Evolutionary conservation across 345 rosid genomes (phyloP), one percentile per base, ranked within the genome.

Genomic region (Erucastrum elatum): DNA sequence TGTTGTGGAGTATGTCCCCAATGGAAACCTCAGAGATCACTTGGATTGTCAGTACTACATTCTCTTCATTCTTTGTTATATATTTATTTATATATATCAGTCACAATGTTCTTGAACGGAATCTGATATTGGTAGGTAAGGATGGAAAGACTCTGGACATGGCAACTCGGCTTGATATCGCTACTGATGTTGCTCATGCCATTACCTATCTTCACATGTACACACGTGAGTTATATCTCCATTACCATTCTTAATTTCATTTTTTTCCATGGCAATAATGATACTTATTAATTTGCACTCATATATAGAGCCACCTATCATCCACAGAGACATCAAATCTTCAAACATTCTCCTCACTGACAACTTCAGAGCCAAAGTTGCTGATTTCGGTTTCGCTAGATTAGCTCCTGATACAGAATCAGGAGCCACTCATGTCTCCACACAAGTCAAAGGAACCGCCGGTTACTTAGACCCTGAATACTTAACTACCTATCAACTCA

Each of bases 381-480:
- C 97, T 1, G 97, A 92, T 75, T 95, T 92, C 64, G 99, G 98
- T 9, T 94, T 94, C 74, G 93, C 99, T 10, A 89, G 99, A 77
- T 60, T 85, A 66, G 97, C 91, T 66, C 96, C 98, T 13, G 91
- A 95, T 60, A 10, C 30, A 0, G 96, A 91, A 4, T 91, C 97
- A 7, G 99, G 96, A 69, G 91, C 85, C 68, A 90, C 99, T 21
- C 97, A 91, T 82, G 93, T 93, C 62, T 95, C 97, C 2, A 95
- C 99, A 34, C 99, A 95, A 86, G 96, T 95, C 68, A 95, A 93
- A 87, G 99, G 97, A 83, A 95, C 98, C 4, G 99, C 93, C 1
- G 98, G 99, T 62, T 95, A 95, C 84, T 77, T 95, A 72, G 99
- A 95, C 62, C 97, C 97, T 0, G 98, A 95, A 74, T 95, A 95